phyloP scores from a whole-genome alignment of 2,329 filamentous ascomycete genomes.

The Penicillium sp. region DNA sequence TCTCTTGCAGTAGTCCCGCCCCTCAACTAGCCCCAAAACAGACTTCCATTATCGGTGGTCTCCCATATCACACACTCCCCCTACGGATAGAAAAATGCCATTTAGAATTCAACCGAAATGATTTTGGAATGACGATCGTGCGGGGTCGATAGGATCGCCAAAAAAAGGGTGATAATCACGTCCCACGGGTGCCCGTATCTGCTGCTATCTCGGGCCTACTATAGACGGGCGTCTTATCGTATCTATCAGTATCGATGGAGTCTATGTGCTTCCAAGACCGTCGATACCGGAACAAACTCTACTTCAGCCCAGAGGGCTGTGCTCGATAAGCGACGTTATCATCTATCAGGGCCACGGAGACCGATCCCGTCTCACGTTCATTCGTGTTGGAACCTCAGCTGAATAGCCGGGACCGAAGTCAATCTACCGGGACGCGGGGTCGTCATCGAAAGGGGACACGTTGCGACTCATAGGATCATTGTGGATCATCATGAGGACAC shows the following conservation, averaged over 20 bases:
- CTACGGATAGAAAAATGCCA: neutral
- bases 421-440: neutral
- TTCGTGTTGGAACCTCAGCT: neutral
- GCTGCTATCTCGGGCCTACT: conserved; percentile 4
- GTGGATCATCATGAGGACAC: conserved; percentile 1
- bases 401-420: neutral
- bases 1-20: neutral
- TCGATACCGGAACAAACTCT: conserved; percentile 1
- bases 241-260: neutral
- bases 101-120: conserved; percentile 6
- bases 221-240: neutral
- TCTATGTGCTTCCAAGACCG: neutral
- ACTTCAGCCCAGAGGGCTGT: neutral
- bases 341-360: neutral
- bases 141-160: conserved; percentile 19
- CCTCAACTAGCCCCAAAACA: neutral
- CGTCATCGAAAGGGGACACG: conserved; percentile 9
- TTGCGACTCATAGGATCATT: conserved; percentile 12
- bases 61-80: conserved; percentile 2
- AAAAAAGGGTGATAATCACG: conserved; percentile 11
- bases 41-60: conserved; percentile 12
- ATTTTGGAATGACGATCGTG: conserved; percentile 23
- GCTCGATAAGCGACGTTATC: neutral
- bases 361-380: neutral
- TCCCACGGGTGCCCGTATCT: neutral